Conservation (phyloP, 2,329 filamentous ascomycete genomes). For the Hypoxylon sp. region DNA sequence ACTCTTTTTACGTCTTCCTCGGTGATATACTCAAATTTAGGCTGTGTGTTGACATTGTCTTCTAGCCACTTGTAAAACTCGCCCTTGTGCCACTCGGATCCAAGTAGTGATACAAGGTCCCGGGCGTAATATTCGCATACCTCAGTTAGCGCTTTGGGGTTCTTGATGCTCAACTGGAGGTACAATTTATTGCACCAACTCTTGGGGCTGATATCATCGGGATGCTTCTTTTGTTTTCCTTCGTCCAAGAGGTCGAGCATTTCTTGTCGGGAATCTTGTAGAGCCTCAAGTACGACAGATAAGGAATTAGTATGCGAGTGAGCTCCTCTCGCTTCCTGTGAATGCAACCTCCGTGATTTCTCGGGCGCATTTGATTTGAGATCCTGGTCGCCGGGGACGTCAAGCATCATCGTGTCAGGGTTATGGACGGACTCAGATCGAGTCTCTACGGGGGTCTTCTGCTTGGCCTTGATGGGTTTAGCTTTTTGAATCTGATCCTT, state of each 20-base stretch:
- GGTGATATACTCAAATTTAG: slow-evolving; percentile 46
- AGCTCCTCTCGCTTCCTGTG: not conserved
- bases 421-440: slow-evolving; percentile 23
- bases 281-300: slow-evolving; percentile 40
- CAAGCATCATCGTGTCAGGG: slow-evolving; percentile 49
- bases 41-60: slow-evolving; percentile 48
- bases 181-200: slow-evolving; percentile 53
- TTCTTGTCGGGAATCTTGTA: slow-evolving; percentile 47
- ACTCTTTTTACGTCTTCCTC: slow-evolving; percentile 48
- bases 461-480: slow-evolving; percentile 45
- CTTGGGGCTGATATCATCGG: slow-evolving; percentile 46
- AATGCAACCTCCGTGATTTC: not conserved
- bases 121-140: slow-evolving; percentile 61
- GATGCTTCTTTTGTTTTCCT: slow-evolving; percentile 50
- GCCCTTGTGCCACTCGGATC: slow-evolving; percentile 52
- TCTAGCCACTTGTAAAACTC: slow-evolving; percentile 51
- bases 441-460: slow-evolving; percentile 37
- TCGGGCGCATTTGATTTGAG: not conserved
- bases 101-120: slow-evolving; percentile 52
- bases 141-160: slow-evolving; percentile 55
- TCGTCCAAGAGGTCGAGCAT: slow-evolving; percentile 48
- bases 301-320: slow-evolving; percentile 16
- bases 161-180: slow-evolving; percentile 58
- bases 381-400: slow-evolving; percentile 32
- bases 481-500: slow-evolving; percentile 36